These are phyloP conservation scores for Penicillium taxi DNA, from an alignment of 495 filamentous ascomycete genomes.

Conservation along the genomic window DNA sequence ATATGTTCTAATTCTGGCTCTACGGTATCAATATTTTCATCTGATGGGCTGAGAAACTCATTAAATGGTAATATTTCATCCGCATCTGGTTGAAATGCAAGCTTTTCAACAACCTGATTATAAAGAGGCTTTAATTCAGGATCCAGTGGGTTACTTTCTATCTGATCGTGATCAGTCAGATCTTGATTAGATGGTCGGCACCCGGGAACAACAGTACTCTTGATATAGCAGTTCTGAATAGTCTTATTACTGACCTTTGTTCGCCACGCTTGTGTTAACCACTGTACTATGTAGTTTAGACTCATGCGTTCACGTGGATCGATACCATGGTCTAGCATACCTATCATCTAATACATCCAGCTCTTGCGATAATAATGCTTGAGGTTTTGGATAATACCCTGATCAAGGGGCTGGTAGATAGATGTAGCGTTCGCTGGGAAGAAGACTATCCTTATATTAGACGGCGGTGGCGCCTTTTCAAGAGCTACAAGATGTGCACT, in stretches of 20 bases:
- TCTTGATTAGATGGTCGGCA: not conserved
- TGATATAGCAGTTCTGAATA: constrained; percentile 3
- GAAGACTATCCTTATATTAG: constrained; percentile 15
- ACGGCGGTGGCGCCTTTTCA: constrained; percentile 6
- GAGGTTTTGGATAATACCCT: constrained; percentile 21
- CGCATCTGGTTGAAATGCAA: not conserved
- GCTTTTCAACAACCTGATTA: not conserved
- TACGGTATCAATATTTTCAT: not conserved
- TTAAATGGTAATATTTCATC: constrained; percentile 2
- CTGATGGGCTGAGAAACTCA: not conserved
- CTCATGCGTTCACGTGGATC: constrained; percentile 1
- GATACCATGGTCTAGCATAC: constrained; percentile 5
- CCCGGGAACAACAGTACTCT: not conserved
- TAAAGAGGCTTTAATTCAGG: not conserved
- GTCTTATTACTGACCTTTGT: not conserved
- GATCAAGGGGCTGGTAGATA: constrained; percentile 20
- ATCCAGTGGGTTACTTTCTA: not conserved
- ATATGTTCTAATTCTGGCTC: too few relatives aligned
- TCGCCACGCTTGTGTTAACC: constrained; percentile 1
- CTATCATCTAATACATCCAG: constrained; percentile 14
- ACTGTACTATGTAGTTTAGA: not conserved
- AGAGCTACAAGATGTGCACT: constrained; percentile 4
- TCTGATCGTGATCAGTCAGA: not conserved
- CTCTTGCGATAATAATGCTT: constrained; percentile 18
- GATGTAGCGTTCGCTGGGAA: constrained; percentile 19